phyloP scores from a whole-genome alignment of 257 asterid genomes.

The Primulina huaijiensis region DNA sequence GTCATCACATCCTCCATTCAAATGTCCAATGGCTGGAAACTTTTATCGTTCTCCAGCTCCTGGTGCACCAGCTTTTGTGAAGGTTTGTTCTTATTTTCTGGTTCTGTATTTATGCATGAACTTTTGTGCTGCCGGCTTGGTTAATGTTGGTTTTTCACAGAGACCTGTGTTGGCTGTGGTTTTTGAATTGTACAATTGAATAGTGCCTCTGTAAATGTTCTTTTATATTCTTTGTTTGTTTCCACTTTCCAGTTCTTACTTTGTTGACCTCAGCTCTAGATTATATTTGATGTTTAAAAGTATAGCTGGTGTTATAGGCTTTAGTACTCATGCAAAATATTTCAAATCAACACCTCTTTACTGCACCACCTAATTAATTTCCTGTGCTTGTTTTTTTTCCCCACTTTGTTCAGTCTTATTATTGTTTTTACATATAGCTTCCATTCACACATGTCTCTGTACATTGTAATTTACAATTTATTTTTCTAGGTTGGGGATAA shows the following conservation, averaged over 20 bases:
- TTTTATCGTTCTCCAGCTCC: conserved; percentile 65
- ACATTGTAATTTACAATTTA: background rate
- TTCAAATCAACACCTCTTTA: background rate
- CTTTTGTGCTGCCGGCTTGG: too few relatives aligned
- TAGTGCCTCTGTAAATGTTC: background rate
- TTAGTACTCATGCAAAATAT: background rate
- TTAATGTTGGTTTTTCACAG: background rate
- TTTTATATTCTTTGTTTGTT: background rate
- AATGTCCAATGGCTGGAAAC: conserved; percentile 71
- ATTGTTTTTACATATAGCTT: background rate
- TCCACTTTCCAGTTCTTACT: background rate
- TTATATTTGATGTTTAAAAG: background rate
- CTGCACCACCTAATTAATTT: background rate
- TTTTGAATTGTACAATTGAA: conserved; percentile 6
- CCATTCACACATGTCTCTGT: background rate
- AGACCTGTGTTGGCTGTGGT: background rate
- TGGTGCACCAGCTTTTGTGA: conserved; percentile 59
- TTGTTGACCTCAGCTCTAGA: background rate
- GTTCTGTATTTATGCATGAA: background rate
- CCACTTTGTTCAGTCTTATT: background rate
- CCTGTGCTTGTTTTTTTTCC: background rate
- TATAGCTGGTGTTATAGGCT: background rate
- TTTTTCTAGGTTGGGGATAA: conserved; percentile 58
- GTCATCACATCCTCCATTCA: conserved; percentile 63
- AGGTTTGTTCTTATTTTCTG: conserved; percentile 32